A percentile compares a stretch with the other conserved stretches of the same genome.
These are phyloP conservation scores for Teratosphaeria destructans DNA, from an alignment of 2,329 filamentous ascomycete species.

Conservation along the genomic window DNA sequence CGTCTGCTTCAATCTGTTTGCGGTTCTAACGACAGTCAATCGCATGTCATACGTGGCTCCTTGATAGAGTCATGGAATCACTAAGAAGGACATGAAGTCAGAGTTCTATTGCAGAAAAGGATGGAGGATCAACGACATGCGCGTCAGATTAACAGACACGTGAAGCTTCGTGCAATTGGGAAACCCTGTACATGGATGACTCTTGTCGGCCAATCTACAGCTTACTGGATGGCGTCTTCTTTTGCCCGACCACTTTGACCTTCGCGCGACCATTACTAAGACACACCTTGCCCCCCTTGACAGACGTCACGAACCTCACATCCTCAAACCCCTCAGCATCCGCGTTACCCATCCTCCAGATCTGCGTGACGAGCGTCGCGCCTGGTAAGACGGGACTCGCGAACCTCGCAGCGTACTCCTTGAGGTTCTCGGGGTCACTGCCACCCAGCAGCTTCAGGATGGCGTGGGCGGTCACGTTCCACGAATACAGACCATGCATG, in stretches of 20 bases:
- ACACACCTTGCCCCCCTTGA: slow-evolving; percentile 73
- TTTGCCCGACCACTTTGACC: slow-evolving; percentile 51
- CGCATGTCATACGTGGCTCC: too few relatives aligned
- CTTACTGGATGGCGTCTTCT: slow-evolving; percentile 40
- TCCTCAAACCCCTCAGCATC: slow-evolving; percentile 65
- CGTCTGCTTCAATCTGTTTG: too few relatives aligned
- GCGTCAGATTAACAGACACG: too few relatives aligned
- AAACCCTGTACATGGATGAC: background rate
- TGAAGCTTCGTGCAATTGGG: too few relatives aligned
- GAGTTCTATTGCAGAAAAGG: too few relatives aligned
- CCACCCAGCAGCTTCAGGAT: slow-evolving; percentile 64
- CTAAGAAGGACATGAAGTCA: too few relatives aligned
- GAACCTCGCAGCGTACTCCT: slow-evolving; percentile 82
- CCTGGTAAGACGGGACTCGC: slow-evolving; percentile 75
- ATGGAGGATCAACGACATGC: background rate
- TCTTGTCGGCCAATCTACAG: slow-evolving; percentile 35
- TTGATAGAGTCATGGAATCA: too few relatives aligned
- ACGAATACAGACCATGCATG: slow-evolving; percentile 80
- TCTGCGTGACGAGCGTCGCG: slow-evolving; percentile 69
- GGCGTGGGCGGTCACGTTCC: slow-evolving; percentile 67
- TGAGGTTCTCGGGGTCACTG: slow-evolving; percentile 69
- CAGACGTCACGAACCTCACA: slow-evolving; percentile 65
- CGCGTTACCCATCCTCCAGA: slow-evolving; percentile 64
- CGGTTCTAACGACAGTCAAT: too few relatives aligned
- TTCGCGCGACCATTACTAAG: slow-evolving; percentile 78